phyloP scores from a whole-genome alignment of 2,329 filamentous ascomycete genomes.

The Colletotrichum destructivum region DNA sequence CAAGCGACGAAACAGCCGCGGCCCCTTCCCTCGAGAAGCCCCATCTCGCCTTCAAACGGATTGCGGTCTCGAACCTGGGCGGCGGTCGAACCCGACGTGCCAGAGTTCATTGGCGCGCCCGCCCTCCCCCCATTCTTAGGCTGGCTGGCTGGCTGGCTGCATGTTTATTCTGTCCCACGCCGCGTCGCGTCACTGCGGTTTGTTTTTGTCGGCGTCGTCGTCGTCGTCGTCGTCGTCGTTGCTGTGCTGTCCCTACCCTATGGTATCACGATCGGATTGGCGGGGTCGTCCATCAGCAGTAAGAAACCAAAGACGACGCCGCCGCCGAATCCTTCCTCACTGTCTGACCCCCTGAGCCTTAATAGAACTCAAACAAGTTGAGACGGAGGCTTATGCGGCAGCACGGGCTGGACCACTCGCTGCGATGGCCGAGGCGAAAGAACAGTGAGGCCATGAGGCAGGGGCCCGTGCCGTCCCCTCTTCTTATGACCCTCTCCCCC shows the following conservation, averaged over 20 bases:
- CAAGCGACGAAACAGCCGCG: background rate
- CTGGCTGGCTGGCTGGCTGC: background rate
- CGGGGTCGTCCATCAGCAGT: no score
- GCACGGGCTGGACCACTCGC: constrained; percentile 32
- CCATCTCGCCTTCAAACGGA: constrained; percentile 17
- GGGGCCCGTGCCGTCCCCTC: constrained; percentile 28
- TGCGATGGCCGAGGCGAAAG: constrained; percentile 4
- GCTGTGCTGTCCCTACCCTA: no score
- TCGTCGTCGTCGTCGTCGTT: background rate
- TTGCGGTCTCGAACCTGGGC: background rate
- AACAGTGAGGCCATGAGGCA: constrained; percentile 32
- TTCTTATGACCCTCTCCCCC: no score
- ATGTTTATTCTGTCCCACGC: background rate
- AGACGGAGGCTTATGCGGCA: constrained; percentile 39
- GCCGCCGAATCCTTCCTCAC: constrained; percentile 8
- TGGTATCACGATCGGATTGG: no score
- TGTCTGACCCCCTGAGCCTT: constrained; percentile 35
- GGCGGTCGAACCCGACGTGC: background rate
- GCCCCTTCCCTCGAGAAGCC: background rate
- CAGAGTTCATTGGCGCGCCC: no score
- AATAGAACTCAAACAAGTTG: constrained; percentile 43
- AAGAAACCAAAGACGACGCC: no score
- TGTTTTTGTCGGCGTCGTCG: background rate
- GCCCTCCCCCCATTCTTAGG: no score
- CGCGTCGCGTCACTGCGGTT: constrained; percentile 5